phyloP scores from a whole-genome alignment of 1,139 yeast species.

The Candida gigantensis region DNA sequence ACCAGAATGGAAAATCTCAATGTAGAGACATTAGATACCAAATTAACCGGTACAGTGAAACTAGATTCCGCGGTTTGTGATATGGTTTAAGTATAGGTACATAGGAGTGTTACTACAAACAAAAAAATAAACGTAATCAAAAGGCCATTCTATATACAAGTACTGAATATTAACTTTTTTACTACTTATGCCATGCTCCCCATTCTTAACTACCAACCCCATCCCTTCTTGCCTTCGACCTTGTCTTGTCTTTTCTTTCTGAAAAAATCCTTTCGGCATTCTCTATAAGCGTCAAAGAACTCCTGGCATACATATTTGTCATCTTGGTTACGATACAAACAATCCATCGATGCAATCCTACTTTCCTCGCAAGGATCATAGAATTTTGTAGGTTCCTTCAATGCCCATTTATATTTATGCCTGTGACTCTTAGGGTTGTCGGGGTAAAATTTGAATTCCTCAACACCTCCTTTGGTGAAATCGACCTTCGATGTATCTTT shows the following conservation, averaged over 20 bases:
- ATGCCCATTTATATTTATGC: conserved; percentile 60
- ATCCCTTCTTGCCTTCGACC: conserved; percentile 43
- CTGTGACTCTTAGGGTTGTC: conserved; percentile 70
- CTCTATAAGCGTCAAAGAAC: conserved; percentile 89
- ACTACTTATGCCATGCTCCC: too few species aligned
- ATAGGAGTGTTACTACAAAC: neutral
- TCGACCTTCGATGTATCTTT: conserved; percentile 52
- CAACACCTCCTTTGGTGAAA: conserved; percentile 55
- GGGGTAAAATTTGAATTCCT: conserved; percentile 73
- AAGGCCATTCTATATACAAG: conserved; percentile 7
- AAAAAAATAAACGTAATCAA: neutral
- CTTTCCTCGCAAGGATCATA: conserved; percentile 94
- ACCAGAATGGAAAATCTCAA: conserved; percentile 5
- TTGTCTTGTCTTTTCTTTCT: conserved; percentile 40
- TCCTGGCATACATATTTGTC: conserved; percentile 74
- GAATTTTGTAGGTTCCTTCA: conserved; percentile 78
- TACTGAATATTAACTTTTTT: too few species aligned
- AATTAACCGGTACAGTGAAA: conserved; percentile 9
- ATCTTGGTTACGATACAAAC: conserved; percentile 76
- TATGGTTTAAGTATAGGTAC: conserved; percentile 4
- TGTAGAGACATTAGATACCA: conserved; percentile 8
- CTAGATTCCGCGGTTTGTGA: conserved; percentile 10
- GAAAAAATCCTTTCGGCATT: conserved; percentile 84
- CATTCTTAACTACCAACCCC: conserved; percentile 51
- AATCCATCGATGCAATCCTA: conserved; percentile 79